Evolutionary conservation across 2,329 filamentous ascomycete species (phyloP), one percentile per base, ranked within the genome.

Genomic region (Epichloe glyceriae): DNA sequence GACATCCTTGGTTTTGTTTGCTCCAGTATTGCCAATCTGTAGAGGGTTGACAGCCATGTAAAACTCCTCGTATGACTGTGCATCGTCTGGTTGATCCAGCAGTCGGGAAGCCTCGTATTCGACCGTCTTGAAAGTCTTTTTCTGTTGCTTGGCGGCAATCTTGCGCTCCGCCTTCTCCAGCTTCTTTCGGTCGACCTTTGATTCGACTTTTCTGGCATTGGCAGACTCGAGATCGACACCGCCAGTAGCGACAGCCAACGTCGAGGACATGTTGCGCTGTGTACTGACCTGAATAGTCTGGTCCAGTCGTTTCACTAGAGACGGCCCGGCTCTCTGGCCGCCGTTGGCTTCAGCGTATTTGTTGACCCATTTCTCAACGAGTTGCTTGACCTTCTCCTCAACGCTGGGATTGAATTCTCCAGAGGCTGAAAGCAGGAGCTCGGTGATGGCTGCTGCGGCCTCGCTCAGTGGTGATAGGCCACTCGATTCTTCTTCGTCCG

Each of bases 1-100:
- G 76, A 98, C 90, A 65, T 98, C 93, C 76, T 98, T 98, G 69
- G 90, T 95, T 82, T 97, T 98, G 58, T 81, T 79, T 53, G 85
- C 72, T 34, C 83, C 78, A 51, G 79, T 68, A 57, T 76, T 72
- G 50, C 89, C 91, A 54, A 97, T 63, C 65, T 97, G 91, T 55
- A 98, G 78, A 54, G 93, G 93, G 68, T 98, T 98, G 73, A 98
- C 93, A 50, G 88, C 85, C 93, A 98, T 97, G 79, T 95, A 98
- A 72, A 98, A 97, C 67, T 98, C 93, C 70, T 98, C 93, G 66
- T 98, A 98, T 40, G 88, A 94, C 74, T 95, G 85, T 12, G 90
- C 75, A 61, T 84, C 80, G 61, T 91, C 85, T 4, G 88, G 78
- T 68, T 88, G 80, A 64, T 94, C 85, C 57, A 98, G 81, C 58